Conservation (phyloP, 1,139 yeast species). For the Suhomyces bribrorum region DNA sequence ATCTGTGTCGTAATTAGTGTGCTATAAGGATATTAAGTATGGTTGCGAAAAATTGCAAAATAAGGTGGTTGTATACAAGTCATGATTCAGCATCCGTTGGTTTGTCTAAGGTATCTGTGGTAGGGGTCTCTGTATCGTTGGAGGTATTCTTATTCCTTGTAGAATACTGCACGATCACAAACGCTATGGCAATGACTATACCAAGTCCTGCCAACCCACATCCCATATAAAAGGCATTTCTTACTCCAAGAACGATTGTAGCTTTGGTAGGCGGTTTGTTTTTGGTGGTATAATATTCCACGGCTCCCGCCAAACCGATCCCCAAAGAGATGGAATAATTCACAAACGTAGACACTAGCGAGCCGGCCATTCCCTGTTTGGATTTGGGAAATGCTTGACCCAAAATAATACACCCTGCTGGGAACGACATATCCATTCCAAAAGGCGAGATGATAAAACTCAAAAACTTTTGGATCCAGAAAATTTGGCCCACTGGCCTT, state of each 20-base stretch:
- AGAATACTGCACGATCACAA: slow-evolving; percentile 15
- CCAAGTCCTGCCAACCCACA: slow-evolving; percentile 55
- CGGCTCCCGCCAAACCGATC: slow-evolving; percentile 65
- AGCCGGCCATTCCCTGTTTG: slow-evolving; percentile 67
- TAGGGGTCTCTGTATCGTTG: neutral
- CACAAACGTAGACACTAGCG: slow-evolving; percentile 59
- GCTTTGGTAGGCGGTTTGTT: slow-evolving; percentile 27
- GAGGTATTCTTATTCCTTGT: slow-evolving; percentile 2
- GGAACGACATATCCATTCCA: slow-evolving; percentile 70
- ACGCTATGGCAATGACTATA: slow-evolving; percentile 28
- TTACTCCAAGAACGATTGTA: slow-evolving; percentile 35
- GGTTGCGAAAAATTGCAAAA: too few relatives aligned
- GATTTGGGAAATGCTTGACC: slow-evolving; percentile 51
- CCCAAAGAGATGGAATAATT: slow-evolving; percentile 67
- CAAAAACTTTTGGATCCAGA: slow-evolving; percentile 57
- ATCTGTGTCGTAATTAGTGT: too few relatives aligned
- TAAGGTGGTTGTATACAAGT: neutral
- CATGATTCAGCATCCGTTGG: neutral
- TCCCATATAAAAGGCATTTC: slow-evolving; percentile 50
- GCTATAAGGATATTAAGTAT: too few relatives aligned
- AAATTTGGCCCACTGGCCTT: slow-evolving; percentile 46
- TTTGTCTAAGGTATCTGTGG: neutral
- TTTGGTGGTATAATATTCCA: slow-evolving; percentile 45
- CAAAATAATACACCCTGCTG: slow-evolving; percentile 57
- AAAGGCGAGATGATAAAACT: slow-evolving; percentile 48